These are phyloP conservation scores for Coprinopsis sp. DNA, from an alignment of 768 basidiomycete genomes.

Conservation along the genomic window DNA sequence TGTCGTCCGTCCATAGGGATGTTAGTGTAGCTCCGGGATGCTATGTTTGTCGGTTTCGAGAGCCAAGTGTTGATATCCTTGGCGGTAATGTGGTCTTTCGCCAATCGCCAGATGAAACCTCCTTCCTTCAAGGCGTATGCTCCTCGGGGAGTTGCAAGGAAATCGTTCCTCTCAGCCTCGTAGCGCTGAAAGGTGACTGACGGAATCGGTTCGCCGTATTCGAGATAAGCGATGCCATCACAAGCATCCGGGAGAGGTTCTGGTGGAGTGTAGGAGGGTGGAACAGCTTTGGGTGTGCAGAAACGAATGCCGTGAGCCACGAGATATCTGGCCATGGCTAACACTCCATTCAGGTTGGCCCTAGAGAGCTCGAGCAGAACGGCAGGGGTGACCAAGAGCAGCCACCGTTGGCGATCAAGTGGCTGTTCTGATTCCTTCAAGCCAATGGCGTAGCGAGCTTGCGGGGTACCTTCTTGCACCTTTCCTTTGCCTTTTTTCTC, in stretches of 20 bases:
- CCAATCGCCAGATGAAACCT: constrained; percentile 4
- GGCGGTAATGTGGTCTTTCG: not conserved
- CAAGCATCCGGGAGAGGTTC: not conserved
- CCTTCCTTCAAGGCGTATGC: not conserved
- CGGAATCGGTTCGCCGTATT: not conserved
- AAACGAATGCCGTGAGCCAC: not conserved
- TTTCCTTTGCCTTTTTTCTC: no score
- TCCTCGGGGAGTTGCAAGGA: not conserved
- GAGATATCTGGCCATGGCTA: not conserved
- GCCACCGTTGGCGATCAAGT: not conserved
- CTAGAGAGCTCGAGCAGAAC: not conserved
- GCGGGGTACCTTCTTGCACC: no score
- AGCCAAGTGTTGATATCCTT: not conserved
- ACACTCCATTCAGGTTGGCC: not conserved
- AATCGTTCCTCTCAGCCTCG: not conserved
- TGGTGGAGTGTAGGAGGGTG: not conserved
- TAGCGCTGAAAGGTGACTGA: not conserved
- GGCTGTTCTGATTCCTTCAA: no score
- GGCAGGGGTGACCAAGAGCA: constrained; percentile 1
- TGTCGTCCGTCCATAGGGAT: no score
- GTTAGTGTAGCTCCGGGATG: no score
- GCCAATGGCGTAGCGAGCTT: no score
- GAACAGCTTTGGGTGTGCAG: not conserved
- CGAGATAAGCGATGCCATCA: no score
- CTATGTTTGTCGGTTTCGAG: not conserved